Evolutionary conservation across 208 protist species (phyloP), one percentile per base, ranked within the genome.

Genomic region (Trypanosomatidae sp.): DNA sequence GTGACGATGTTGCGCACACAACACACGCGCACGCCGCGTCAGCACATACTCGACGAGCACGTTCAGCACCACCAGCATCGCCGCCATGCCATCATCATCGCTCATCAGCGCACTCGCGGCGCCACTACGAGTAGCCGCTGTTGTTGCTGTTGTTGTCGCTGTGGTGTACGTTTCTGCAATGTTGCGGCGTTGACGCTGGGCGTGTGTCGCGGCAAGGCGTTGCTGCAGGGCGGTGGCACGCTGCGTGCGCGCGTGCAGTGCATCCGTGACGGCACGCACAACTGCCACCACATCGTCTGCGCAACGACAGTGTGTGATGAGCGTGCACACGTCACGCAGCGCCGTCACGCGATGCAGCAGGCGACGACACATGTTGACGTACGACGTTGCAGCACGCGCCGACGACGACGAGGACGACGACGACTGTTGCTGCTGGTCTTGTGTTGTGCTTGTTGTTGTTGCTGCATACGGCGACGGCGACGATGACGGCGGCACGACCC

Each of bases 21-120:
- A 26, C 33, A 45, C 35, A 26, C 63, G 54, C 2, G 70, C 69
- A 1, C 66, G 58, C 32, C 56, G 62, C 7, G 66, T n/a, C 18
- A 88, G 48, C 20, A 77, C 68, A 33, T 63, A 59, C 37, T 88
- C 78, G 2, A 83, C 49, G 26, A 77, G 33, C 1, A 67, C 53
- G 37, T 61, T 54, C 2, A 66, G 33, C 28, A 83, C 15, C 21
- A 66, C 32, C 22, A 83, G 47, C 19, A 73, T 38, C 15, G 73
- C 66, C 7, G 66, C 62, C 1, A 63, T 33, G n/a, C 37, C 49
- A 33, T 73, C 63, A 5, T 52, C 35, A 35, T 35, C 57, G 16
- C 23, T 56, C 0, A 18, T 37, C 0, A 28, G 38, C 23, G 35
- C 10, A 1, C 25, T 43, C 16, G 46, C 8, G 5, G 33, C 4